Evolutionary conservation across 2,329 filamentous ascomycete genomes (phyloP).

Genomic region (Cercospora janseana): DNA sequence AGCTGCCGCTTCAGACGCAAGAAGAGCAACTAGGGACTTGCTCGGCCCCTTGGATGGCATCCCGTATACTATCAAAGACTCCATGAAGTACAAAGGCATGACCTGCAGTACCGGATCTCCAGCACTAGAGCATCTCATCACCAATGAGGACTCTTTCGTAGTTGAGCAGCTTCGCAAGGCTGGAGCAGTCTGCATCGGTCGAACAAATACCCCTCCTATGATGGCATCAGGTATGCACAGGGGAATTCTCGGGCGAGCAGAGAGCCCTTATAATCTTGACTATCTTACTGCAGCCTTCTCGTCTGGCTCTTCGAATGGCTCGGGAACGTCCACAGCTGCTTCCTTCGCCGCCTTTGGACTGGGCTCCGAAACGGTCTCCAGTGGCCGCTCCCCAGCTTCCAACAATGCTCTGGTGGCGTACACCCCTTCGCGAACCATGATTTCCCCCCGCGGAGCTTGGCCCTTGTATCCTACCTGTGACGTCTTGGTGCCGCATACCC

Average conservation of each 20-base stretch:
- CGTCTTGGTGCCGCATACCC: constrained; percentile 54
- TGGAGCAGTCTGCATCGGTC: constrained; percentile 54
- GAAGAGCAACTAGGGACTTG: constrained; percentile 41
- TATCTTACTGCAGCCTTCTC: constrained; percentile 57
- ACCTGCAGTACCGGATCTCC: constrained; percentile 56
- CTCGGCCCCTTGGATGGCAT: constrained; percentile 54
- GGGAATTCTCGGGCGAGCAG: constrained; percentile 56
- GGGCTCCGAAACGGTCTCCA: constrained; percentile 57
- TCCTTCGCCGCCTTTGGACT: constrained; percentile 55
- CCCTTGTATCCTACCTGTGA: constrained; percentile 59
- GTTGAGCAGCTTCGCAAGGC: constrained; percentile 49
- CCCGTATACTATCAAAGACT: constrained; percentile 59
- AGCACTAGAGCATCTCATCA: constrained; percentile 52
- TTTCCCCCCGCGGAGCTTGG: constrained; percentile 54
- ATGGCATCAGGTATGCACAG: constrained; percentile 59
- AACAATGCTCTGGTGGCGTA: constrained; percentile 59
- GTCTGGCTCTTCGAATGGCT: constrained; percentile 59
- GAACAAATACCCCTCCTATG: constrained; percentile 62
- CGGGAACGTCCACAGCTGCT: constrained; percentile 51
- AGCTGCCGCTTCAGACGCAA: constrained; percentile 49
- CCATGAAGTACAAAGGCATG: constrained; percentile 55
- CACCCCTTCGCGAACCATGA: constrained; percentile 53
- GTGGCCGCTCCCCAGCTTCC: constrained; percentile 56
- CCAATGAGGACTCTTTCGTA: constrained; percentile 54
- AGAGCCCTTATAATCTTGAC: constrained; percentile 55